Evolutionary conservation across 331 rosid genomes (phyloP), one percentile per base, ranked within the genome.

Genomic region (Rhamnella rubrinervis): DNA sequence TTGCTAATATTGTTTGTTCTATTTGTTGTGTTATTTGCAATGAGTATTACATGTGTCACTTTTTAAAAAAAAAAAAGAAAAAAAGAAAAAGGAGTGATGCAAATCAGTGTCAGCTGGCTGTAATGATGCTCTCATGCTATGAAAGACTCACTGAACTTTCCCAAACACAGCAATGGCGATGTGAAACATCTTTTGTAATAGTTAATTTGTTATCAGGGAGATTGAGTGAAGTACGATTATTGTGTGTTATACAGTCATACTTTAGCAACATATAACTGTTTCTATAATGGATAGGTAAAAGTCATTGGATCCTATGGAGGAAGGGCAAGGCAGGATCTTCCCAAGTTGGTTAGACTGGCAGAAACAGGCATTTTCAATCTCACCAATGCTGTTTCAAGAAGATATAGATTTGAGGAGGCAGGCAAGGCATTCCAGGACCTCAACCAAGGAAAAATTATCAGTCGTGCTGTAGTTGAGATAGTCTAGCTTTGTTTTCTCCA

Each of bases 261-360:
- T 31, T 31, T 3, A 31, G 5, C 35, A 31, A 3, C 35, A 4
- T 31, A 26, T 31, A 31, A 31, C 5, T 31, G 35, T 31, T 31
- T 31, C 6, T 39, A 19, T 67, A 62, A 20, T 65, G 72, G 77
- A 65, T 85, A 93, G 98, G 82, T 93, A 75, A 77, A 93, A 88
- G 78, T 93, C 41, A 85, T 93, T 72, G 98, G 97, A 6, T 90
- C 97, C 0, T 91, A 90, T 63, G 98, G 97, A 85, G 98, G 87
- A 41, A 88, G 98, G 74, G 98, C 97, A 6, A 91, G 98, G 86
- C 92, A 93, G 81, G 98, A 93, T 83, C 98, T 93, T 70, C 98
- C 98, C 1, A 91, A 90, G 83, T 21, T 93, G 78, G 85, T 91
- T 16, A 87, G 82, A 82, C 61, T 93, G 74, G 97, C 98, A 67